phyloP scores from a whole-genome alignment of 1,139 yeast species.

The Suhomyces terraborum region DNA sequence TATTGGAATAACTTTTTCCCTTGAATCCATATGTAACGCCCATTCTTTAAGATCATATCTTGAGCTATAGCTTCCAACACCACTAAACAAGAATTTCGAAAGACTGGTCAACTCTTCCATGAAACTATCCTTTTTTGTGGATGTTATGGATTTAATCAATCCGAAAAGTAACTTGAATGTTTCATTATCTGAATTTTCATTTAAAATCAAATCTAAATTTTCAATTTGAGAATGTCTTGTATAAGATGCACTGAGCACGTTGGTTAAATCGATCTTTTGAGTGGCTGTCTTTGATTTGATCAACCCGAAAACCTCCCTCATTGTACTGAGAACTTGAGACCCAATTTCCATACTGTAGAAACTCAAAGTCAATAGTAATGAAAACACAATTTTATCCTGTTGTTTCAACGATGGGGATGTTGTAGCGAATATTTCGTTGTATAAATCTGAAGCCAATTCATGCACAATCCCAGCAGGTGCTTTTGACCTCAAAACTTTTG shows the following conservation, averaged over 20 bases:
- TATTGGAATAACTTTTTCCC: slow-evolving; percentile 34
- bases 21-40: slow-evolving; percentile 14
- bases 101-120: slow-evolving; percentile 21
- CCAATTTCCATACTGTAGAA: slow-evolving; percentile 33
- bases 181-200: slow-evolving; percentile 23
- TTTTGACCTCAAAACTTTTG: slow-evolving; percentile 32
- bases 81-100: slow-evolving; percentile 27
- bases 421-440: slow-evolving; percentile 47
- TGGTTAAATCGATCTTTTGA: slow-evolving; percentile 3
- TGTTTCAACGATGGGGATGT: slow-evolving; percentile 54
- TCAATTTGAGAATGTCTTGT: slow-evolving; percentile 13
- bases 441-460: slow-evolving; percentile 24
- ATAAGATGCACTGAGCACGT: slow-evolving; percentile 13
- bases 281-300: background rate
- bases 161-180: slow-evolving; percentile 18
- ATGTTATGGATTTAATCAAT: slow-evolving; percentile 16
- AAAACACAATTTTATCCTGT: slow-evolving; percentile 50
- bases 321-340: slow-evolving; percentile 20
- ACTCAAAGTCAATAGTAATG: slow-evolving; percentile 38
- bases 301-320: slow-evolving; percentile 15
- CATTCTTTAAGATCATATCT: slow-evolving; percentile 30
- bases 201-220: slow-evolving; percentile 10
- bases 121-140: slow-evolving; percentile 19
- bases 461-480: slow-evolving; percentile 6
- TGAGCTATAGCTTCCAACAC: slow-evolving; percentile 28